These are phyloP conservation scores for Phtheirospermum japonicum DNA, from an alignment of 257 asterid species.

Conservation along the genomic window DNA sequence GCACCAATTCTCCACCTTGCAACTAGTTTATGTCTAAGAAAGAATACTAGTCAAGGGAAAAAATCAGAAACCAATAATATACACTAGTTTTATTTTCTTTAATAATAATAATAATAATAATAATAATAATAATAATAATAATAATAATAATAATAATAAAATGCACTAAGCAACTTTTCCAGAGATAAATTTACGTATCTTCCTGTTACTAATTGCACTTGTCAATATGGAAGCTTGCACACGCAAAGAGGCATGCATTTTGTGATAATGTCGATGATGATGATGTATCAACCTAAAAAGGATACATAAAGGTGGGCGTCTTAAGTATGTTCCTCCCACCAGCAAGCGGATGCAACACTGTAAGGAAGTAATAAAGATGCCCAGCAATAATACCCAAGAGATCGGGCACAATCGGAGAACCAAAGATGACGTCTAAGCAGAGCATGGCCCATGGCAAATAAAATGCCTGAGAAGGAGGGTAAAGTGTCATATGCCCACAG, in stretches of 20 bases:
- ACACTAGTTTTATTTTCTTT: too few relatives aligned
- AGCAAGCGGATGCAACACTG: slow-evolving; percentile 91
- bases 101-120: too few relatives aligned
- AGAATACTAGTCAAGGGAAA: slow-evolving; percentile 41
- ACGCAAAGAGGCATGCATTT: neutral
- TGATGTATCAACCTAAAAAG: slow-evolving; percentile 39
- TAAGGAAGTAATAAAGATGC: slow-evolving; percentile 83
- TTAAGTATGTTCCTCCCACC: slow-evolving; percentile 70
- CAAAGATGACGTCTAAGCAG: slow-evolving; percentile 78
- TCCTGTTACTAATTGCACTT: slow-evolving; percentile 7
- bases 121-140: too few relatives aligned
- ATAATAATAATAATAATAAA: slow-evolving; percentile 2
- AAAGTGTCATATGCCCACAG: slow-evolving; percentile 12
- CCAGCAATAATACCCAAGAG: slow-evolving; percentile 87
- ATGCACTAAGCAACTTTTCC: too few relatives aligned
- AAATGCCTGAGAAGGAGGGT: slow-evolving; percentile 63
- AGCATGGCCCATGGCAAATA: slow-evolving; percentile 99
- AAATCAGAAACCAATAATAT: slow-evolving; percentile 23
- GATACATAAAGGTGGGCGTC: slow-evolving; percentile 88
- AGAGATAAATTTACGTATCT: neutral
- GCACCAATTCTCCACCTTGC: slow-evolving; percentile 71
- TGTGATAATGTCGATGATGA: neutral
- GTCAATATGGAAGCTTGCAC: neutral
- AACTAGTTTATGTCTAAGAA: slow-evolving; percentile 56
- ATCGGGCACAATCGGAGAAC: slow-evolving; percentile 74